Conservation (phyloP, 1,139 yeast genomes). For the Suhomyces taliae region DNA sequence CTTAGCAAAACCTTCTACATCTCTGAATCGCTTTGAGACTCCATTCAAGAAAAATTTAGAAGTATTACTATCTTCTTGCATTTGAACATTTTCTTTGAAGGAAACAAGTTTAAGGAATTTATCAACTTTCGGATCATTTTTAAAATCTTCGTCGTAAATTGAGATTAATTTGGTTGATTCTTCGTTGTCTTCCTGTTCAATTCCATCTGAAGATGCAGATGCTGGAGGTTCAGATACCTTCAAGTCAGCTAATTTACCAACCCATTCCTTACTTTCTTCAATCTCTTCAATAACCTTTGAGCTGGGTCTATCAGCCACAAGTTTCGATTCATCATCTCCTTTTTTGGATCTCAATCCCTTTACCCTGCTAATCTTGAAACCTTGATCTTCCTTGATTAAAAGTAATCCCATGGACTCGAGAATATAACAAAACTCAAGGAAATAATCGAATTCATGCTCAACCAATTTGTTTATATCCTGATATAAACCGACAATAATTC, state of each 20-base stretch:
- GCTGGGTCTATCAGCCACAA: conserved; percentile 24
- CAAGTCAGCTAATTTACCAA: conserved; percentile 24
- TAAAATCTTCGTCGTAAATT: conserved; percentile 21
- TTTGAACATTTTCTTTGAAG: conserved; percentile 39
- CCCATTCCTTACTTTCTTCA: conserved; percentile 28
- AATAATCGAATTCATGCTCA: conserved; percentile 26
- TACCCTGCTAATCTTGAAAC: conserved; percentile 57
- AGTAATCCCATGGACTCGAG: conserved; percentile 80
- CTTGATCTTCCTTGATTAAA: conserved; percentile 44
- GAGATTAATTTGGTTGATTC: conserved; percentile 20
- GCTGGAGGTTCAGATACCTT: conserved; percentile 1
- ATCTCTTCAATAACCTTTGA: conserved; percentile 34
- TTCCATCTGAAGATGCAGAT: conserved; percentile 6
- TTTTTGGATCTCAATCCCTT: conserved; percentile 61
- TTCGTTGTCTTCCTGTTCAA: conserved; percentile 15
- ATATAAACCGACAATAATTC: conserved; percentile 22
- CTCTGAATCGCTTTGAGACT: conserved; percentile 75
- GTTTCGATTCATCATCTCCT: conserved; percentile 23
- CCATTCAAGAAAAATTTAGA: conserved; percentile 56
- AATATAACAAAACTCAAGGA: conserved; percentile 54
- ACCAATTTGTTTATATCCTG: conserved; percentile 21
- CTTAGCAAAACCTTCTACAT: conserved; percentile 90
- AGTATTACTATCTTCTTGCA: conserved; percentile 23
- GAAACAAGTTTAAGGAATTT: conserved; percentile 27
- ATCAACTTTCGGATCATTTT: conserved; percentile 23